These are phyloP conservation scores for Papiliotrema terrestris DNA, from an alignment of 1,284 basidiomycete genomes.

Conservation along the genomic window DNA sequence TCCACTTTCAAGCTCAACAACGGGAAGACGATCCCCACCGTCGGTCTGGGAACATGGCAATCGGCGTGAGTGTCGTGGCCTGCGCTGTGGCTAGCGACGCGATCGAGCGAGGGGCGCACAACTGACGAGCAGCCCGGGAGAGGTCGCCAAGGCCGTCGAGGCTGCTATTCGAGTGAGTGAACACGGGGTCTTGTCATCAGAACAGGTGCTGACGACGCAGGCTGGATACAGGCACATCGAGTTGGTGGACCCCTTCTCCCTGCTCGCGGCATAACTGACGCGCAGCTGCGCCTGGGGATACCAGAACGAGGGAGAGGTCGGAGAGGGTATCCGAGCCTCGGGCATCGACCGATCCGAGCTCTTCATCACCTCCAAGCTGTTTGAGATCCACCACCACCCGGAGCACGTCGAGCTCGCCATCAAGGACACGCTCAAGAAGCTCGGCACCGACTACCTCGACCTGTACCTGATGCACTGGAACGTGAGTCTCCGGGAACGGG, in stretches of 20 bases:
- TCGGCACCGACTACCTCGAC: conserved; percentile 72
- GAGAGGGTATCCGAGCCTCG: conserved; percentile 63
- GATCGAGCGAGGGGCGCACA: background rate
- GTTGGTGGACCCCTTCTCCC: conserved; percentile 51
- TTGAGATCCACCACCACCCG: conserved; percentile 59
- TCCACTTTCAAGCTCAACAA: conserved; percentile 45
- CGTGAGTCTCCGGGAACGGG: conserved; percentile 36
- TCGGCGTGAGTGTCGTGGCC: conserved; percentile 24
- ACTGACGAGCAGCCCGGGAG: conserved; percentile 33
- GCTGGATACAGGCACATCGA: conserved; percentile 69
- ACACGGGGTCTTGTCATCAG: background rate
- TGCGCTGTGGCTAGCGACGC: background rate
- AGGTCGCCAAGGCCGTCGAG: conserved; percentile 50
- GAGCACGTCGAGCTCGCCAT: conserved; percentile 63
- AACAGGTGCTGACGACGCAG: conserved; percentile 13
- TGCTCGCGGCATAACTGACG: background rate
- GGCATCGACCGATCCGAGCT: conserved; percentile 62
- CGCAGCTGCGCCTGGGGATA: conserved; percentile 45
- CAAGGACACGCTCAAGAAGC: conserved; percentile 65
- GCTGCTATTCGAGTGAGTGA: conserved; percentile 42
- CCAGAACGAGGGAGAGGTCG: conserved; percentile 80
- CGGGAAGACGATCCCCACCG: conserved; percentile 45
- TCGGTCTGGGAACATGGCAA: conserved; percentile 53
- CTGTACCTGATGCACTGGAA: conserved; percentile 78
- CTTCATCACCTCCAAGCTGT: conserved; percentile 68